A percentile compares a stretch with the other conserved stretches of the same genome.
phyloP scores from a whole-genome alignment of 805 yeast species.

The Yarrowia osloensis region DNA sequence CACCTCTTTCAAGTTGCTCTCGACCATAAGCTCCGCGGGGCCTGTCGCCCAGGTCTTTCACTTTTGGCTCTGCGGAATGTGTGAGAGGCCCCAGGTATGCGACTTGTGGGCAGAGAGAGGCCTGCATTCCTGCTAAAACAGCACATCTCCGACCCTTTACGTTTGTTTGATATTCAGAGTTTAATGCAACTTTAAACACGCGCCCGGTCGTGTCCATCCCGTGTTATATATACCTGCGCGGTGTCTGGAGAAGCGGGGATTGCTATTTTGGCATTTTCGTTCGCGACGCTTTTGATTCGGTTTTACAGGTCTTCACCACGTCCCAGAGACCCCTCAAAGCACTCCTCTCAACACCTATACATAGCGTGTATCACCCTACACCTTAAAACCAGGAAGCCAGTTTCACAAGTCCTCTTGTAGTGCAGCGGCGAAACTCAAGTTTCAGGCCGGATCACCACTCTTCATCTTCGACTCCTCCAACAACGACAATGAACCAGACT shows the following conservation, averaged over 20 bases:
- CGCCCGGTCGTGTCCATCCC: background rate
- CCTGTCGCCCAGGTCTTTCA: no score
- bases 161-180: constrained; percentile 5
- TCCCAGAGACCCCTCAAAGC: no score
- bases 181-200: constrained; percentile 16
- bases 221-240: background rate
- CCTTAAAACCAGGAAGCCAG: constrained; percentile 5
- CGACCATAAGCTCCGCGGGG: no score
- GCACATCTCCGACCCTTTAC: background rate
- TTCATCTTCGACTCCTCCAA: background rate
- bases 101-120: background rate
- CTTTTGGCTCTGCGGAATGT: constrained; percentile 7
- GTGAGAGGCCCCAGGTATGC: background rate
- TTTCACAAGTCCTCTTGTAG: constrained; percentile 1
- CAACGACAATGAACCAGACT: background rate
- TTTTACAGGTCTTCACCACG: background rate
- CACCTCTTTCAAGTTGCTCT: no score
- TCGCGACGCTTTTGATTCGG: background rate
- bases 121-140: constrained; percentile 24
- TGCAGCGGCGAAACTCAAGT: background rate
- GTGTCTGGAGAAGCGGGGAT: background rate
- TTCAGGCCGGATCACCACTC: background rate
- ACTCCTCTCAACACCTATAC: no score
- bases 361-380: constrained; percentile 11
- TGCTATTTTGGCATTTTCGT: background rate